Percentiles rank a stretch among this genome's conserved stretches.
Evolutionary conservation across 2,329 filamentous ascomycete species (phyloP).

Genomic region (Exophiala aquamarina): DNA sequence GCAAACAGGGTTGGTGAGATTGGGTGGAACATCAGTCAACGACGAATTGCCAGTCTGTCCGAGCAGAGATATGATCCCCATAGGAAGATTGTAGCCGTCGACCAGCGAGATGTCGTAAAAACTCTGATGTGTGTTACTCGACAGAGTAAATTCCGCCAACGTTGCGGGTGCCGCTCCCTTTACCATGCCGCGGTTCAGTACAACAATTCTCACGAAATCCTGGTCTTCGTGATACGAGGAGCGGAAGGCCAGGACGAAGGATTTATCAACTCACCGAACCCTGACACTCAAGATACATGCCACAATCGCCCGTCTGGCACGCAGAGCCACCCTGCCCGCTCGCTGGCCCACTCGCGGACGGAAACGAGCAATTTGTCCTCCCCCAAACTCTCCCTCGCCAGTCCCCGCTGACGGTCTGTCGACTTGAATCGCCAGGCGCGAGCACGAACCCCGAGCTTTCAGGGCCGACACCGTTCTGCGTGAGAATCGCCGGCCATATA

Average conservation of each 20-base stretch:
- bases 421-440: slow-evolving; percentile 56
- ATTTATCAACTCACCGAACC: slow-evolving; percentile 60
- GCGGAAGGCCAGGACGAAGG: too few species aligned
- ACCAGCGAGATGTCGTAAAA: slow-evolving; percentile 86
- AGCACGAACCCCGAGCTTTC: slow-evolving; percentile 69
- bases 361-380: slow-evolving; percentile 78
- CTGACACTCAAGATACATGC: slow-evolving; percentile 66
- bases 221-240: too few species aligned
- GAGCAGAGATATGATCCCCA: slow-evolving; percentile 36
- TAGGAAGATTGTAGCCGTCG: slow-evolving; percentile 75
- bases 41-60: slow-evolving; percentile 58
- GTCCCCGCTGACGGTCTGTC: slow-evolving; percentile 64
- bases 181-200: slow-evolving; percentile 3
- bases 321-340: slow-evolving; percentile 52
- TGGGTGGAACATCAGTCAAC: slow-evolving; percentile 66
- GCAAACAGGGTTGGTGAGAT: slow-evolving; percentile 74
- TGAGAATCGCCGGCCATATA: slow-evolving; percentile 75
- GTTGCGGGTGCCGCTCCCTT: slow-evolving; percentile 73
- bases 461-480: slow-evolving; percentile 69
- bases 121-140: slow-evolving; percentile 58
- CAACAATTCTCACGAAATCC: too few species aligned
- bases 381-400: slow-evolving; percentile 85
- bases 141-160: slow-evolving; percentile 77
- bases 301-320: slow-evolving; percentile 76
- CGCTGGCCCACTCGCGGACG: slow-evolving; percentile 54